phyloP scores from a whole-genome alignment of 352 stramenopile genomes.

The Thalassiosira ordinaria region DNA sequence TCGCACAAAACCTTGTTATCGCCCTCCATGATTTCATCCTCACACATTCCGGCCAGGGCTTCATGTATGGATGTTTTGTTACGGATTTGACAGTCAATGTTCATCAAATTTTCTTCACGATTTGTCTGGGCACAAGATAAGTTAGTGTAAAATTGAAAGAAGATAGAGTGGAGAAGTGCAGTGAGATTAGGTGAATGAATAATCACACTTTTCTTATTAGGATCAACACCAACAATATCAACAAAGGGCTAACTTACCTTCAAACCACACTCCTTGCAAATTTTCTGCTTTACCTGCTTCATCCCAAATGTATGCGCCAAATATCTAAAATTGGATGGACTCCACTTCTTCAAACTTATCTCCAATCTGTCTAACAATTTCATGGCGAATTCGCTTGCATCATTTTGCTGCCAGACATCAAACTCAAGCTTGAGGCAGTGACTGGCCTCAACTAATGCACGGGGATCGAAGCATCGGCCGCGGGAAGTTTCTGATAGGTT shows the following conservation, averaged over 20 bases:
- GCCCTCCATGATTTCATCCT: conserved; percentile 99
- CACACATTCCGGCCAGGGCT: conserved; percentile 94
- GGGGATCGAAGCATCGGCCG: conserved; percentile 87
- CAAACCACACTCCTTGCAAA: conserved; percentile 87
- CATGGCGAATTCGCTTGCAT: conserved; percentile 98
- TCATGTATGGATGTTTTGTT: conserved; percentile 98
- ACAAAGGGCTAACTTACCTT: no score
- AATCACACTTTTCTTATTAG: neutral
- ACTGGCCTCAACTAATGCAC: conserved; percentile 87
- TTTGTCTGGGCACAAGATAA: conserved; percentile 91
- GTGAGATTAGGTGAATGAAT: no score
- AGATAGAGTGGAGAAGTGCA: conserved; percentile 8
- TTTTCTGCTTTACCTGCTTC: conserved; percentile 87
- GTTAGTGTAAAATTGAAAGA: conserved; percentile 83
- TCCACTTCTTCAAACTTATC: conserved; percentile 91
- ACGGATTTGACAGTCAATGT: conserved; percentile 96
- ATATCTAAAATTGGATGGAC: conserved; percentile 82
- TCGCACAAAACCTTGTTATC: conserved; percentile 98
- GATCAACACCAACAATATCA: no score
- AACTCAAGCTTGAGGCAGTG: conserved; percentile 92
- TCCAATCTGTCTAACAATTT: conserved; percentile 98
- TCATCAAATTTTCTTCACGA: conserved; percentile 96
- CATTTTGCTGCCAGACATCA: conserved; percentile 99
- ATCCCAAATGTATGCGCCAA: conserved; percentile 84
- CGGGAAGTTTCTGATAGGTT: conserved; percentile 80